Base-by-base conservation (phyloP, 139 green algal species). In the Trebouxia sp. region DNA sequence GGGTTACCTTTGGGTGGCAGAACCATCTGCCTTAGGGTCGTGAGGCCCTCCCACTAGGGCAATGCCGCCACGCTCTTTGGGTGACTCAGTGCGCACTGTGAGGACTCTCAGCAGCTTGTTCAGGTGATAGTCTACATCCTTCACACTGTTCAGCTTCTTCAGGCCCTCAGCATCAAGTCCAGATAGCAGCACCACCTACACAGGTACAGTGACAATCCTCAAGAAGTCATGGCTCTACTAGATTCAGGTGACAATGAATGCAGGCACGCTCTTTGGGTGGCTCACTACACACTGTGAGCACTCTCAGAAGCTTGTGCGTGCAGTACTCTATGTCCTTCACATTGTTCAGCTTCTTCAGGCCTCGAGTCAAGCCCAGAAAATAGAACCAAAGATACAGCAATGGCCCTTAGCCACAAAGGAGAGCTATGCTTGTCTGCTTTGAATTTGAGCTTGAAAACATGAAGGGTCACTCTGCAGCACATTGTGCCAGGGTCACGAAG, bases 11-110 rank as follows among this genome's bases (percentile, higher is more conserved):
- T 41, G 50, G 24, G 37, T 37, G 62, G 75, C 75, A 74, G 28
- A 76, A 17, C 90, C 92, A 75, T 96, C 92, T 17, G 92, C n/a
- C 0, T 62, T 65, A 12, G 88, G 78, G 82, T 94, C 86, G 78
- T 86, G 89, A 9, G 83, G 42, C 1, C 92, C 92, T 0, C 92
- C 92, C 76, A 96, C 78, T 24, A 85, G 78, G 6, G 84, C 79
- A 76, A 96, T 87, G 48, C 91, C 89, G 26, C 32, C 53, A 51
- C 82, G 83, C 9, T 87, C 86, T 26, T 82, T 66, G 37, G 78
- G 79, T 37, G 12, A 45, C 80, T 90, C 85, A n/a, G 75, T 79
- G 26, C 87, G 82, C 39, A 84, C 83, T 24, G 87, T 87, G 74
- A 94, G 81, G 56, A 94, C 90, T 76, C 91, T 88, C 78, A 93